Evolutionary conservation across 2,329 filamentous ascomycete species (phyloP).

Genomic region (Trichoderma atroviride): DNA sequence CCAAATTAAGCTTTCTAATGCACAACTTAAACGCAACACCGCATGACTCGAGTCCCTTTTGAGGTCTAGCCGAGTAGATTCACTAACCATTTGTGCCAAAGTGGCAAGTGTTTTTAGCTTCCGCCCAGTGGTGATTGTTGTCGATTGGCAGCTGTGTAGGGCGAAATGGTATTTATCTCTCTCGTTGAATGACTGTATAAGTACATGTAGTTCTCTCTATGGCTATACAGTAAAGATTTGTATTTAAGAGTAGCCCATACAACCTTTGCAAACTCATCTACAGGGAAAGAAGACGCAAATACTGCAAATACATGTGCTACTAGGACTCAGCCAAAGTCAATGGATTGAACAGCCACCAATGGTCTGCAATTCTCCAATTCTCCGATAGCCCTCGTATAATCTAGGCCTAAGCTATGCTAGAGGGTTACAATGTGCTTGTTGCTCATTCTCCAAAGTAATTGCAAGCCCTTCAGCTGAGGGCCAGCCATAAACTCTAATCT

Average conservation of each 20-base stretch:
- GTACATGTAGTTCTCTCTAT: not conserved
- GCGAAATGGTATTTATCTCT: not conserved
- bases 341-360: not conserved
- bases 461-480: not conserved
- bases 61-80: not conserved
- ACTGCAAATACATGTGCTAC: not conserved
- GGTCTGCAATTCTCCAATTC: not conserved
- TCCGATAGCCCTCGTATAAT: not conserved
- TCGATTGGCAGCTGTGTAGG: not conserved
- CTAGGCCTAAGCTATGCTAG: not conserved
- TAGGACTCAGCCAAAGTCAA: not conserved
- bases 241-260: not conserved
- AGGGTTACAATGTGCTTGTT: not conserved
- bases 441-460: too few relatives aligned
- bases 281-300: not conserved
- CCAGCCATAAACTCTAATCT: slow-evolving; percentile 15
- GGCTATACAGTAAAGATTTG: not conserved
- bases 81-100: not conserved
- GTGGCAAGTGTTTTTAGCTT: not conserved
- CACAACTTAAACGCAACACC: not conserved
- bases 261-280: not conserved
- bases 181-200: not conserved
- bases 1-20: not conserved
- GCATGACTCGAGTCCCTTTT: not conserved
- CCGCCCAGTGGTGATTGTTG: not conserved